Evolutionary conservation across 768 basidiomycete species (phyloP).

Genomic region (Hydnum rufescens): DNA sequence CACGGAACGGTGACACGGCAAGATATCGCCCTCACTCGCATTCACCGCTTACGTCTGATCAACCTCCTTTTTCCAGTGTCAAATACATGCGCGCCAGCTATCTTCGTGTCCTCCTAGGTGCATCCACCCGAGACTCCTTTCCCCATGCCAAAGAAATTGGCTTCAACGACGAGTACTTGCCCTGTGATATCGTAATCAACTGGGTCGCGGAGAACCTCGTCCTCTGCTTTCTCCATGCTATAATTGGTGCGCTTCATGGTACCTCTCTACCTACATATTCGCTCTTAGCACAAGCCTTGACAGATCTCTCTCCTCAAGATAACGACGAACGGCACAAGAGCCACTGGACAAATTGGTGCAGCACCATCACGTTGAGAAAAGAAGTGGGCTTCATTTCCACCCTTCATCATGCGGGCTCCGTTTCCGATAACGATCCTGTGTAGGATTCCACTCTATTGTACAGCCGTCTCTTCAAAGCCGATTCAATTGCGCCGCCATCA

Average conservation of each 20-base stretch:
- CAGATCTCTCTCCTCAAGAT: slow-evolving; percentile 31
- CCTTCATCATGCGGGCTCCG: not conserved
- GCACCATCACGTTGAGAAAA: slow-evolving; percentile 38
- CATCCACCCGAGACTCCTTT: slow-evolving; percentile 28
- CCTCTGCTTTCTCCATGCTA: slow-evolving; percentile 75
- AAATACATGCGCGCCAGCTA: slow-evolving; percentile 59
- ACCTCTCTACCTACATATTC: not conserved
- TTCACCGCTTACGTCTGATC: not conserved
- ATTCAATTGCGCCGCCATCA: not conserved
- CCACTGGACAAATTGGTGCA: slow-evolving; percentile 78
- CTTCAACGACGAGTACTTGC: slow-evolving; percentile 58
- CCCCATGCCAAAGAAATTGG: slow-evolving; percentile 47
- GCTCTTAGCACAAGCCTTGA: not conserved
- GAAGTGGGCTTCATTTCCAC: slow-evolving; percentile 1
- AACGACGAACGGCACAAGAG: slow-evolving; percentile 55
- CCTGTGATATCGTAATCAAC: slow-evolving; percentile 76
- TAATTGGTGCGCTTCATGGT: slow-evolving; percentile 34
- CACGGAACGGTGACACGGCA: slow-evolving; percentile 72
- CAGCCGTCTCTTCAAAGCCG: not conserved
- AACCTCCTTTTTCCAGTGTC: slow-evolving; percentile 40
- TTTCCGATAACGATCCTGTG: not conserved
- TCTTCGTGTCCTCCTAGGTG: slow-evolving; percentile 51
- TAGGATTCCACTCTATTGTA: not conserved
- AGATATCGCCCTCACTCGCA: slow-evolving; percentile 8
- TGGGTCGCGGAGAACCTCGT: slow-evolving; percentile 76